A percentile compares a stretch with the other conserved stretches of the same genome.
These are phyloP conservation scores for Neofusicoccum sp. DNA, from an alignment of 2,329 filamentous ascomycete species.

Conservation along the genomic window DNA sequence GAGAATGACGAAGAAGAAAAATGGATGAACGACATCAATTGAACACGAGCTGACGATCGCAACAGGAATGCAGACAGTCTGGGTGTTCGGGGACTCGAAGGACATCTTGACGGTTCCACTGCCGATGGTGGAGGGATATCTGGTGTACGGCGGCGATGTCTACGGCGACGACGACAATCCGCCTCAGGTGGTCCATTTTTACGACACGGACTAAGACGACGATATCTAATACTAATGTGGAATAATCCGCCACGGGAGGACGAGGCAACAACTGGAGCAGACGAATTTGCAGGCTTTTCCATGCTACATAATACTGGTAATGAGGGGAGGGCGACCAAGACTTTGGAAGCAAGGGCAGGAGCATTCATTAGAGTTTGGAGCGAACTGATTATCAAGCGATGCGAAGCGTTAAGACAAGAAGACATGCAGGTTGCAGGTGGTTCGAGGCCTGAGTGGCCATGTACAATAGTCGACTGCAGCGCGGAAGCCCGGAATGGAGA, in stretches of 20 bases:
- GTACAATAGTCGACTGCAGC: too few relatives aligned
- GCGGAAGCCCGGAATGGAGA: too few relatives aligned
- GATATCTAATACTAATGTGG: too few relatives aligned
- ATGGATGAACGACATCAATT: too few relatives aligned
- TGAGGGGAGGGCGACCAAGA: background rate
- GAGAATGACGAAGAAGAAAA: too few relatives aligned
- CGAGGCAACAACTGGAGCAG: too few relatives aligned
- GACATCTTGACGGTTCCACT: constrained; percentile 38
- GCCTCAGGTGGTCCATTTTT: constrained; percentile 19
- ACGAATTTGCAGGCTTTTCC: too few relatives aligned
- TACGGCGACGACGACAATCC: constrained; percentile 34
- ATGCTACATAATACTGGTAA: background rate
- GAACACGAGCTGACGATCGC: background rate
- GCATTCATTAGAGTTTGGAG: background rate
- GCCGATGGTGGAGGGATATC: constrained; percentile 42
- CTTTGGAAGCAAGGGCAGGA: background rate
- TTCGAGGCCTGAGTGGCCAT: too few relatives aligned
- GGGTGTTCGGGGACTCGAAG: constrained; percentile 45
- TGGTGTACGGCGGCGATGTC: constrained; percentile 45
- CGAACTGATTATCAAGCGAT: too few relatives aligned
- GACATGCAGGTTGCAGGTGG: too few relatives aligned
- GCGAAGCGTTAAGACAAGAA: too few relatives aligned
- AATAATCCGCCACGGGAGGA: too few relatives aligned
- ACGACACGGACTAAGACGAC: background rate
- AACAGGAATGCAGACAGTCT: constrained; percentile 46